Evolutionary conservation across 148 eudicot genomes (phyloP).

Genomic region (Beta vulgaris): DNA sequence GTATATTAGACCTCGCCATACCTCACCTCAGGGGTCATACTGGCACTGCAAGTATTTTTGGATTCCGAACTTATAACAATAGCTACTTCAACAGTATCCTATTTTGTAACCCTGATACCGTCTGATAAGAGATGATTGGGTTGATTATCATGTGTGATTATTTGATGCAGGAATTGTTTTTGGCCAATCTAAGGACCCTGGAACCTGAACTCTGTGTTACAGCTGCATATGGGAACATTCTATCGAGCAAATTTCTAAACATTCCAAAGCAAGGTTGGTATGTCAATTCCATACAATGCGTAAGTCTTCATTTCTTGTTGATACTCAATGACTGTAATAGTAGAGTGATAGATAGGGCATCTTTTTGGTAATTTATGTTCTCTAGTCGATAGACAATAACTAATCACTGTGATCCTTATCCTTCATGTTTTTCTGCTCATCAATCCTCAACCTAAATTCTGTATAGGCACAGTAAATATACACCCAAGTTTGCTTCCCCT

Average conservation of each 20-base stretch:
- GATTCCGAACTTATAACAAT: background rate
- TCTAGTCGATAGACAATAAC: background rate
- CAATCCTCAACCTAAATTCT: background rate
- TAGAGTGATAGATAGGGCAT: too few relatives aligned
- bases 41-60: background rate
- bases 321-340: background rate
- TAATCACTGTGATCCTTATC: background rate
- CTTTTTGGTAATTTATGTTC: background rate
- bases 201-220: constrained; percentile 94
- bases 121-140: background rate
- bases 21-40: background rate
- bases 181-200: constrained; percentile 62
- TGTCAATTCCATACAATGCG: background rate
- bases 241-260: constrained; percentile 77
- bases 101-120: background rate
- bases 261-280: constrained; percentile 83
- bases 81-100: background rate
- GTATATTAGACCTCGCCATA: background rate
- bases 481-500: constrained; percentile 96
- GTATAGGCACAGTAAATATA: constrained; percentile 86
- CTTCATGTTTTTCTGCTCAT: background rate
- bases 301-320: background rate
- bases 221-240: constrained; percentile 94
- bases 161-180: constrained; percentile 64
- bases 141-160: constrained; percentile 14